Base-by-base conservation (phyloP, 176 grass and related monocot genomes). In the Tuctoria greenei region DNA sequence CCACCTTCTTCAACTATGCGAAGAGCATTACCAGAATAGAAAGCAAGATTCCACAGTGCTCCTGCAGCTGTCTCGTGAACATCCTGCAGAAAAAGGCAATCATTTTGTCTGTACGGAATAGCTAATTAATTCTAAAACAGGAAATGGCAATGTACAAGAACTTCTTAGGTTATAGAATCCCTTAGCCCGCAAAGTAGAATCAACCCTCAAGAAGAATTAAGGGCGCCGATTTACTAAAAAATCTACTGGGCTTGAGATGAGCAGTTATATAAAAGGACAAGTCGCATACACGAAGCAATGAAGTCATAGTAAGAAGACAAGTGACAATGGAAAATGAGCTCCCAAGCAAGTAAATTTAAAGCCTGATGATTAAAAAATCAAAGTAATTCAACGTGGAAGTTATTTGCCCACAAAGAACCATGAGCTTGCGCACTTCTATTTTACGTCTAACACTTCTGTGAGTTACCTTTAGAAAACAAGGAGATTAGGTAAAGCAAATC, bases 11-110 rank as follows among this genome's bases (percentile, higher is more conserved):
- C 92, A 51, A 99, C 87, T 81, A 99, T 95, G 42, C 87, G 85
- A 10, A 95, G 92, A 77, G 96, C 87, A 81, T 99, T 99, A 69
- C 85, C 83, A 54, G 77, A 88, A 92, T 95, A 90, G 78, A 99
- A 99, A 25, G 96, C 96, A 88, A 99, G 96, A 82, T 99, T 99
- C 96, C 96, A 99, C 31, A 99, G 89, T 80, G 96, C 96, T 47
- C 96, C 96, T 69, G 96, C 96, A 83, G 96, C 96, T 82, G 96
- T 99, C 81, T 99, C 96, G 61, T 99, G 96, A 82, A 99, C 96
- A 95, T 95, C 96, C 96, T 99, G 80, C 42, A 77, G 35, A 60
- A 77, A 72, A 27, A 40, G n/a, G 25, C 79, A 75, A 8, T 40
- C 34, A 64, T 59, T 57, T 63, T 56, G 7, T 64, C 61, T 17